phyloP scores from a whole-genome alignment of 495 filamentous ascomycete genomes.

The Xylaria cubensis region DNA sequence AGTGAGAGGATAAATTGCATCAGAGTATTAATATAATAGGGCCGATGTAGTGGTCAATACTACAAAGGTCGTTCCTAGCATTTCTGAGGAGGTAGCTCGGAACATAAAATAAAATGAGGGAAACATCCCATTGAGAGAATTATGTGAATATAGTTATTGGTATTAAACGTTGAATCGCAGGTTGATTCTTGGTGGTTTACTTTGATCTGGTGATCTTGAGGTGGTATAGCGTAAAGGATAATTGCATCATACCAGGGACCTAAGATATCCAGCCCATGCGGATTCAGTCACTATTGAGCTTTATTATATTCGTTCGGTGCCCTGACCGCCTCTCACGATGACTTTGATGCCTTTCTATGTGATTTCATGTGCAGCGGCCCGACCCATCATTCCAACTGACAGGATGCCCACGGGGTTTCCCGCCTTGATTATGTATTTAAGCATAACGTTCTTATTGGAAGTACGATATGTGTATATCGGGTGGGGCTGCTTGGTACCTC shows the following conservation, averaged over 20 bases:
- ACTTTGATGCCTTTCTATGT: too few species aligned
- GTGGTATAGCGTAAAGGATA: neutral
- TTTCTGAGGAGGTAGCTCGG: neutral
- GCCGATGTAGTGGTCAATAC: neutral
- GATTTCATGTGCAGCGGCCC: neutral
- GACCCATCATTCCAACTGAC: neutral
- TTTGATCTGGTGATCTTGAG: constrained; percentile 1
- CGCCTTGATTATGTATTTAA: constrained; percentile 10
- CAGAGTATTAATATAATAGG: neutral
- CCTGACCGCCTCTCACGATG: neutral
- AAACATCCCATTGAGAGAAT: neutral
- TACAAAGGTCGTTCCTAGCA: neutral
- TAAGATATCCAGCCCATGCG: neutral
- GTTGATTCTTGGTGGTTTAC: neutral
- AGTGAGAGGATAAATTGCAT: neutral
- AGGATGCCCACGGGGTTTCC: neutral
- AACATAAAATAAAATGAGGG: neutral
- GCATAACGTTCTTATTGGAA: neutral
- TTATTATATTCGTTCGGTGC: neutral
- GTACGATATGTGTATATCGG: neutral
- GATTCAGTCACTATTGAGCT: neutral
- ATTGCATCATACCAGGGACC: neutral
- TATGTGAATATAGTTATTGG: neutral
- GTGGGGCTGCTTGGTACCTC: neutral
- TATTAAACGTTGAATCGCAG: neutral